Evolutionary conservation across 2,329 filamentous ascomycete genomes (phyloP).

Genomic region (Diplodia intermedia): DNA sequence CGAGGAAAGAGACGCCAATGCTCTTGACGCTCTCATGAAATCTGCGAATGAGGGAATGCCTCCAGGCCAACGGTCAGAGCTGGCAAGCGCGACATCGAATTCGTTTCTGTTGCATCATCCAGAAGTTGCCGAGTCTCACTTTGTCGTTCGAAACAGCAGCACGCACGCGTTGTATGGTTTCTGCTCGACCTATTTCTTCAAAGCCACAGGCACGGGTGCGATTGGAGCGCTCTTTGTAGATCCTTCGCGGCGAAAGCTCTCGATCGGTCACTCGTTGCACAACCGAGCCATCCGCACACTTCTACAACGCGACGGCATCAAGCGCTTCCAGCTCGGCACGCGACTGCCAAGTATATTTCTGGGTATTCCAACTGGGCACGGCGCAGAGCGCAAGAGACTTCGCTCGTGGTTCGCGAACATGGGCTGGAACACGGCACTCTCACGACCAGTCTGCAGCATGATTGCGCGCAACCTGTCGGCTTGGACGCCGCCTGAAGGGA

Average conservation of each 20-base stretch:
- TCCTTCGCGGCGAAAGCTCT: constrained; percentile 81
- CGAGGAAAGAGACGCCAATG: constrained; percentile 74
- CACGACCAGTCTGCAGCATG: constrained; percentile 72
- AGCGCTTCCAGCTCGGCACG: constrained; percentile 81
- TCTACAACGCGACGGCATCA: constrained; percentile 72
- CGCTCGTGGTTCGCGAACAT: constrained; percentile 87
- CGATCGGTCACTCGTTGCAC: constrained; percentile 88
- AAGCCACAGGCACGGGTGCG: constrained; percentile 72
- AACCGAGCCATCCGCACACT: constrained; percentile 81
- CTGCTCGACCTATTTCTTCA: constrained; percentile 84
- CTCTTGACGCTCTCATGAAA: constrained; percentile 76
- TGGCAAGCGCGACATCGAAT: constrained; percentile 72
- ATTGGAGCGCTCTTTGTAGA: constrained; percentile 91
- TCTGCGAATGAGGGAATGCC: constrained; percentile 70
- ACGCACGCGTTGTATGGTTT: constrained; percentile 92
- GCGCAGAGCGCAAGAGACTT: constrained; percentile 64
- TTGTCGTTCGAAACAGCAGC: constrained; percentile 91
- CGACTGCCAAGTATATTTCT: constrained; percentile 85
- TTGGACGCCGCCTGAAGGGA: constrained; percentile 79
- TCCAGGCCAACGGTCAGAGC: constrained; percentile 70
- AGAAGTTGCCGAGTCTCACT: constrained; percentile 80
- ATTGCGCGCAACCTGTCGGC: constrained; percentile 72
- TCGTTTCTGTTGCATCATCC: constrained; percentile 77
- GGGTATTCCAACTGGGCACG: constrained; percentile 76
- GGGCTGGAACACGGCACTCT: constrained; percentile 80